Evolutionary conservation across 129 eudicot species (phyloP).

Genomic region (Saussurea involucrata): DNA sequence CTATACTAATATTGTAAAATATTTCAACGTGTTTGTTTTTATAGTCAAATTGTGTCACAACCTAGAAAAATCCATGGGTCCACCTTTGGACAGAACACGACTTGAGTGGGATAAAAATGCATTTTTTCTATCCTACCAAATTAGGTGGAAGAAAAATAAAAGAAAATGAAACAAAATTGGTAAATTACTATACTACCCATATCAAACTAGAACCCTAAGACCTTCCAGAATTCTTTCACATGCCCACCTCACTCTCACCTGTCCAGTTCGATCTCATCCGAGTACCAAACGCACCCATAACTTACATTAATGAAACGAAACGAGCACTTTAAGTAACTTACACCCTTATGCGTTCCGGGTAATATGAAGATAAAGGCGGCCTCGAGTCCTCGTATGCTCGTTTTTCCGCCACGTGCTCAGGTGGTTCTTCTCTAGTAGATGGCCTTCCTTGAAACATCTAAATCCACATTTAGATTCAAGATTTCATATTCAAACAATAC

Average conservation of each 20-base stretch:
- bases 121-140: too few species aligned
- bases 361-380: constrained; percentile 49
- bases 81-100: not conserved
- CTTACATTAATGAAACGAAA: not conserved
- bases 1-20: too few species aligned
- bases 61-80: too few species aligned
- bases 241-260: not conserved
- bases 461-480: constrained; percentile 7
- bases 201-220: too few species aligned
- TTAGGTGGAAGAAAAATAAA: not conserved
- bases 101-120: not conserved
- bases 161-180: too few species aligned
- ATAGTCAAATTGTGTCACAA: too few species aligned
- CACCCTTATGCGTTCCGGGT: constrained; percentile 54
- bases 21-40: too few species aligned
- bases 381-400: constrained; percentile 68
- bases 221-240: not conserved
- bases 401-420: constrained; percentile 63
- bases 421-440: constrained; percentile 53
- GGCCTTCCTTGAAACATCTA: constrained; percentile 81
- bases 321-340: constrained; percentile 21
- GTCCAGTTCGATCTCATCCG: too few species aligned
- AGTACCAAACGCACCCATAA: not conserved
- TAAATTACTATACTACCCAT: not conserved
- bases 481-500: constrained; percentile 13